Evolutionary conservation across 2,329 filamentous ascomycete genomes (phyloP), one percentile per base, ranked within the genome.

Genomic region (Epichloe amarillans): DNA sequence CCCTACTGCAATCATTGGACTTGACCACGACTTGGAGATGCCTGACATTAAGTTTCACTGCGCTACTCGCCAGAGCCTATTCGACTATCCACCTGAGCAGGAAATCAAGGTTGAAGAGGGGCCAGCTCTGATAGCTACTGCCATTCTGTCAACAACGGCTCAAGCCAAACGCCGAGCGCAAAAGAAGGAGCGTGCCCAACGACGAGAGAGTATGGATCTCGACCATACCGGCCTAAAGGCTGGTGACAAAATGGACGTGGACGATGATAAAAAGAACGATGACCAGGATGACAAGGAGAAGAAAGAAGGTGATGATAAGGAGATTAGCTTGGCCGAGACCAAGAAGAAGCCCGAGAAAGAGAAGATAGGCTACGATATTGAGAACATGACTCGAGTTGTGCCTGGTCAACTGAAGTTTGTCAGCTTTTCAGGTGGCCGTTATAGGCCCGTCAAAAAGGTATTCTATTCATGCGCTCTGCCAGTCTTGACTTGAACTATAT

Each of bases 51-150:
- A 94, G 67, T 95, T 96, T 73, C 83, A 95, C 76, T 94, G 88
- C 70, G 90, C 93, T 59, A 94, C 91, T 11, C 83, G 89, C 52
- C 91, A 91, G 49, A 97, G 90, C 66, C 79, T 96, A 59, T 98
- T 98, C 63, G 93, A 98, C 69, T 98, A 98, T 63, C 93, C 93
- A 36, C 94, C 93, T 1, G 91, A 97, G 69, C 88, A 94, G 61
- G 90, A 97, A 66, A 84, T 94, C 62, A 97, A 97, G 77, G 71
- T 87, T 0, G 91, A 97, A 62, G 91, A 97, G 65, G 88, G 88
- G 0, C 90, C 90, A 0, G 88, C 95, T 54, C 82, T 95, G 68
- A 88, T 98, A 57, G 93, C 94, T 58, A 96, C 93, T 10, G 93
- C 94, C 23, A 88, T 98, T 42, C 75, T 98, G 17, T 97, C 91